Base-by-base conservation (phyloP, 2,329 filamentous ascomycete species). In the Chrysoporthe austroafricana region DNA sequence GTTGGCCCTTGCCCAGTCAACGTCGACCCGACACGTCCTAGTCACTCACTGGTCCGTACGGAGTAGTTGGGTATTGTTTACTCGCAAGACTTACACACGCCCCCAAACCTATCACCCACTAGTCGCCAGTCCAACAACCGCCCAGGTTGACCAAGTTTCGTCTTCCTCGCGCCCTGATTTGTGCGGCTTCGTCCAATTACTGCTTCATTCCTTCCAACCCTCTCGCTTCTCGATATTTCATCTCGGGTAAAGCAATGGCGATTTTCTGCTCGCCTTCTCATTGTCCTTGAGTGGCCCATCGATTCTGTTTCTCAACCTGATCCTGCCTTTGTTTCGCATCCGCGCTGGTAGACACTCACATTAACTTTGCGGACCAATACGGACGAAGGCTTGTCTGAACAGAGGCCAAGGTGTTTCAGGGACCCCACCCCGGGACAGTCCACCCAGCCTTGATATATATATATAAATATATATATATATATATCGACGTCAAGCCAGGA, bases 261-360 rank as follows among this genome's bases (percentile, higher is more conserved):
- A n/a, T 44, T 36, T 32, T 21, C 48, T 39, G 61, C 44, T 61
- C 54, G 62, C 26, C 42, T 54, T 6, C n/a, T 56, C 26, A 57
- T 32, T 7, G 61, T 60, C 65, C 68, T 54, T 65, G 62, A 62
- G 62, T 64, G 68, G 65, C 56, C 52, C 34, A 16, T 50, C 56
- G 13, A 36, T 13, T 42, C 44, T 9, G 39, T 14, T 50, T 56
- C 36, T n/a, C 50, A 26, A 21, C 32, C n/a, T 52, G 18, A 6
- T 39, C 63, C 43, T 36, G 34, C 14, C 64, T n/a, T 46, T 62
- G 13, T n/a, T 58, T 58, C 7, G 26, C 34, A 16, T 16, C 21
- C 21, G 56, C 36, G 16, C 21, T 44, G n/a, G 42, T 13, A 7
- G 34, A n/a, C 21, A 42, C 18, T 26, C n/a, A 34, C 61, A 63